These are phyloP conservation scores for Actinomortierella ambigua DNA, from an alignment of 371 early-diverging fungal species.

Conservation along the genomic window DNA sequence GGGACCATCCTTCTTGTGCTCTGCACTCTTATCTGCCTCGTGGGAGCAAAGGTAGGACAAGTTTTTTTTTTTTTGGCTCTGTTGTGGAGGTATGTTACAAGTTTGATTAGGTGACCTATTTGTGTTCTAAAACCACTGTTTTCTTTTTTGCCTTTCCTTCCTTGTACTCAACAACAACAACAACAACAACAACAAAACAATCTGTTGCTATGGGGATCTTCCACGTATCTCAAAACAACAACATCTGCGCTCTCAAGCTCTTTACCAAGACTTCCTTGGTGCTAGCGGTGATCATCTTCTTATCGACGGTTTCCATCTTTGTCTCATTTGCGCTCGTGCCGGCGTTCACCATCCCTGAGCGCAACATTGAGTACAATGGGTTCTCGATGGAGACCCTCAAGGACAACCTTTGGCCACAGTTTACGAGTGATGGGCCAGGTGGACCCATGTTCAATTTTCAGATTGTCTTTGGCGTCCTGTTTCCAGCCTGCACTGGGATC, in stretches of 20 bases:
- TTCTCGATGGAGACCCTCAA: slow-evolving; percentile 55
- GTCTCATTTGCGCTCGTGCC: slow-evolving; percentile 53
- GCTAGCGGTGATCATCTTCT: slow-evolving; percentile 52
- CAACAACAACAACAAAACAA: neutral
- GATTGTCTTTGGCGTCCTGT: slow-evolving; percentile 63
- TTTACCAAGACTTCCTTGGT: slow-evolving; percentile 58
- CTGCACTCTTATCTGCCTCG: slow-evolving; percentile 55
- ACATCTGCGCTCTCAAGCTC: slow-evolving; percentile 24
- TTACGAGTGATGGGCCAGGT: slow-evolving; percentile 48
- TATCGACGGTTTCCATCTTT: slow-evolving; percentile 56
- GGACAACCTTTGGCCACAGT: slow-evolving; percentile 62
- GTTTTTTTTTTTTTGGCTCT: neutral
- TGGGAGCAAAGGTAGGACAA: slow-evolving; percentile 49
- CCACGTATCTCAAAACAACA: too few relatives aligned
- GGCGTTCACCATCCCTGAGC: slow-evolving; percentile 53
- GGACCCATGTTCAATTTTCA: slow-evolving; percentile 48
- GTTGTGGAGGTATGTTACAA: slow-evolving; percentile 5
- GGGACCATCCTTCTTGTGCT: slow-evolving; percentile 52
- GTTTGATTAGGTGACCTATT: neutral
- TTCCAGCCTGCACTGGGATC: slow-evolving; percentile 69
- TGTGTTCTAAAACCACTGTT: neutral
- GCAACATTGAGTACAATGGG: slow-evolving; percentile 56
- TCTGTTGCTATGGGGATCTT: too few relatives aligned
- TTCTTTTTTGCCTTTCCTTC: slow-evolving; percentile 3
- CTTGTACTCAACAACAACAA: neutral